Percentiles rank a stretch among this genome's conserved stretches.
Conservation (phyloP, 1,284 basidiomycete species). For the Vanrija sp. region DNA sequence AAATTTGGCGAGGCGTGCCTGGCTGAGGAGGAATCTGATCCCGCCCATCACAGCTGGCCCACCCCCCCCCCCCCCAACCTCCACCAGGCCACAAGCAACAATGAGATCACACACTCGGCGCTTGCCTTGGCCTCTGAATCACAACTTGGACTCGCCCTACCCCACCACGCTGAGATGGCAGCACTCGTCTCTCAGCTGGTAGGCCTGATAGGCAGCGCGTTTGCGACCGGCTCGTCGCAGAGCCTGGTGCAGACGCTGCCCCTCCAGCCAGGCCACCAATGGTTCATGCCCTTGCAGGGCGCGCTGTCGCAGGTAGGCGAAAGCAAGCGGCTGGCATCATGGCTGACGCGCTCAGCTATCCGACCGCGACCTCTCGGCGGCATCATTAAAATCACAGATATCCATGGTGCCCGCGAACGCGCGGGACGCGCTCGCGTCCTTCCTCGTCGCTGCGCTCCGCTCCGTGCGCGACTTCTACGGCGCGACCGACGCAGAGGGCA, state of each 20-base stretch:
- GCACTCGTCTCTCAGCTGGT: slow-evolving; percentile 19
- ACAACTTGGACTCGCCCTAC: too few relatives aligned
- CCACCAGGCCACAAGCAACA: too few relatives aligned
- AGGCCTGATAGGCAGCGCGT: slow-evolving; percentile 15
- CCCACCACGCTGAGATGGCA: slow-evolving; percentile 7
- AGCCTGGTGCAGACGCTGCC: slow-evolving; percentile 29
- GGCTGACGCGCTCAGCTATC: neutral
- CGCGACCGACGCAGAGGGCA: slow-evolving; percentile 3
- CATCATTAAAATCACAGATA: neutral
- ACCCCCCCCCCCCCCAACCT: too few relatives aligned
- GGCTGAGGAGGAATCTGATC: too few relatives aligned
- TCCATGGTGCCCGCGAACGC: slow-evolving; percentile 1
- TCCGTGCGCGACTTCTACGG: slow-evolving; percentile 16
- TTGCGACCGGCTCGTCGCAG: slow-evolving; percentile 11
- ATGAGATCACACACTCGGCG: too few relatives aligned
- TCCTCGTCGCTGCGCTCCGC: slow-evolving; percentile 25
- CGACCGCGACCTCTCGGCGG: neutral
- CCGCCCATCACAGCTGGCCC: too few relatives aligned
- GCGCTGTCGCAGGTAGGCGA: slow-evolving; percentile 15
- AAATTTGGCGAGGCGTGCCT: too few relatives aligned
- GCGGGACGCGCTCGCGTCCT: slow-evolving; percentile 17
- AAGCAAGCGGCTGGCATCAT: neutral
- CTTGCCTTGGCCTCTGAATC: too few relatives aligned
- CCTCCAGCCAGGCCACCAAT: slow-evolving; percentile 23
- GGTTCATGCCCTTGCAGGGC: slow-evolving; percentile 24